Conservation (phyloP, 2,329 filamentous ascomycete species). For the Alternaria dauci region DNA sequence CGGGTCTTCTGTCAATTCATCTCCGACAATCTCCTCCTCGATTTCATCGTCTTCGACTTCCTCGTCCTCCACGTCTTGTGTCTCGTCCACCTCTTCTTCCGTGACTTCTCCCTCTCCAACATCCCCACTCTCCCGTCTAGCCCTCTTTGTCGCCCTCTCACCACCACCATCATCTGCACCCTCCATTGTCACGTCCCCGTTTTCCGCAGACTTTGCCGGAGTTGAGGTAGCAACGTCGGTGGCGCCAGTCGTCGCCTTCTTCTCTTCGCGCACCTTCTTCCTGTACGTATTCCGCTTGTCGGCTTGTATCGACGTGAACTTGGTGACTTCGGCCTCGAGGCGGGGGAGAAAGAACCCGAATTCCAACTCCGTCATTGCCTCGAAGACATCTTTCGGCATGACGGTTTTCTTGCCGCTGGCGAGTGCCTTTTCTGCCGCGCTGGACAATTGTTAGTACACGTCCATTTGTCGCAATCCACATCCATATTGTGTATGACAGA, state of each 20-base stretch:
- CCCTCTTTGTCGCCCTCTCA: constrained; percentile 61
- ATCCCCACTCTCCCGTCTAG: constrained; percentile 49
- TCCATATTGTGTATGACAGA: not conserved
- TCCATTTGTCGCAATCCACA: not conserved
- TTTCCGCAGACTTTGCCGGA: constrained; percentile 2
- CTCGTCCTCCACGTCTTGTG: constrained; percentile 58
- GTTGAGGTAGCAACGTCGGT: constrained; percentile 4
- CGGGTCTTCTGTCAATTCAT: constrained; percentile 56
- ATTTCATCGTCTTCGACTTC: constrained; percentile 64
- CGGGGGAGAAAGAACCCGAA: constrained; percentile 74
- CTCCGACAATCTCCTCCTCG: constrained; percentile 63
- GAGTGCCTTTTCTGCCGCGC: constrained; percentile 76
- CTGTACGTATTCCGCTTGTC: constrained; percentile 78
- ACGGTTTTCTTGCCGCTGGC: constrained; percentile 79
- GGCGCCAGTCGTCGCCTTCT: constrained; percentile 47
- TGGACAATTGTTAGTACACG: constrained; percentile 48
- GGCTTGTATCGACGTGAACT: constrained; percentile 76
- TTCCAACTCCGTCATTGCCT: constrained; percentile 78
- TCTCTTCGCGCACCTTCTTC: constrained; percentile 73
- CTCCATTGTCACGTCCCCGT: constrained; percentile 13
- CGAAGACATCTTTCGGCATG: constrained; percentile 76
- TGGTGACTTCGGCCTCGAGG: constrained; percentile 78
- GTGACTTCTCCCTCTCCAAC: constrained; percentile 51
- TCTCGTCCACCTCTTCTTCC: constrained; percentile 50
- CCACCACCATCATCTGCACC: constrained; percentile 50